Evolutionary conservation across 1,284 basidiomycete genomes (phyloP).

Genomic region (Cutaneotrichosporon cavernicola): DNA sequence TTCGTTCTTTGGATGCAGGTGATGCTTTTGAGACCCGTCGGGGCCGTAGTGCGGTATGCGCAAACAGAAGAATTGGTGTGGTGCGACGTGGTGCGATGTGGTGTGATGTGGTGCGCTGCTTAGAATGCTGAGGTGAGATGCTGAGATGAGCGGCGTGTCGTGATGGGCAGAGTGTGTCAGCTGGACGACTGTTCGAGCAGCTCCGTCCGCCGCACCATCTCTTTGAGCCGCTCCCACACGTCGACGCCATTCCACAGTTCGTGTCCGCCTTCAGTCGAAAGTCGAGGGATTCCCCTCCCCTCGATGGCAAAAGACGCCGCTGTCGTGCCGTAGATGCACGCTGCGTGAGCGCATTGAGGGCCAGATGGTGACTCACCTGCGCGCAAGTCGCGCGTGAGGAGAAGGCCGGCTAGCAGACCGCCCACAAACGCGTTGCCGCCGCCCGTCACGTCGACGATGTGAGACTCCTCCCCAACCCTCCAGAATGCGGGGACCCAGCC

Average conservation of each 20-base stretch:
- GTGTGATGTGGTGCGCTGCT: background rate
- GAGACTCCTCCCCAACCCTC: conserved; percentile 51
- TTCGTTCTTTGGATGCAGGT: conserved; percentile 11
- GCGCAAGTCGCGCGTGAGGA: conserved; percentile 60
- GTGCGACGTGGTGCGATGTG: background rate
- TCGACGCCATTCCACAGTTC: conserved; percentile 68
- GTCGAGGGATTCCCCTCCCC: conserved; percentile 68
- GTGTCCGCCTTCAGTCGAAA: conserved; percentile 48
- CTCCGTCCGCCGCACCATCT: conserved; percentile 19
- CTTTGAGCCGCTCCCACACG: conserved; percentile 31
- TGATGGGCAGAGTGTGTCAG: background rate
- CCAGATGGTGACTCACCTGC: conserved; percentile 59
- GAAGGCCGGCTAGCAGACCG: conserved; percentile 72
- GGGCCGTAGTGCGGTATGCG: background rate
- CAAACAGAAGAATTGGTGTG: background rate
- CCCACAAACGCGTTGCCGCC: conserved; percentile 87
- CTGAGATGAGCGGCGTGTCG: background rate
- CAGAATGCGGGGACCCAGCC: conserved; percentile 79
- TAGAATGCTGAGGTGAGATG: conserved; percentile 1
- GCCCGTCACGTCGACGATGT: conserved; percentile 79
- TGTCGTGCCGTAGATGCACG: conserved; percentile 68
- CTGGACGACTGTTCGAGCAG: background rate
- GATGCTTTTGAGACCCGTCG: background rate
- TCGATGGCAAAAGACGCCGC: conserved; percentile 81
- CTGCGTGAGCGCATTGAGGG: conserved; percentile 50